phyloP scores from a whole-genome alignment of 139 green algal genomes.

The Trebouxia sp. region DNA sequence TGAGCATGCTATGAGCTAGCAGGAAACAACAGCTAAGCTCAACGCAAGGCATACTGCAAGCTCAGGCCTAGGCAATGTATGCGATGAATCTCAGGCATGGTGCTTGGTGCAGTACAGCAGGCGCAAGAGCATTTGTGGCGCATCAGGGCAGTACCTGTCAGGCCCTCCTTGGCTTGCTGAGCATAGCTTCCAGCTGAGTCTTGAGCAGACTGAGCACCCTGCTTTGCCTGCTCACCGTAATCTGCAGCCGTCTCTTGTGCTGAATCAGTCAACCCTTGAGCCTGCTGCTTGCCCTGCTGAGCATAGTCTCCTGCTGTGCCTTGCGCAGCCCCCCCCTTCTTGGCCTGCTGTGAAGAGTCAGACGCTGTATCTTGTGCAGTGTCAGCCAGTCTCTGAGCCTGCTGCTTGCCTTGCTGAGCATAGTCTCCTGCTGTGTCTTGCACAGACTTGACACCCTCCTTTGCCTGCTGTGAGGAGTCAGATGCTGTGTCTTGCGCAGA shows the following conservation, averaged over 20 bases:
- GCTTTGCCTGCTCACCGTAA: constrained; percentile 6
- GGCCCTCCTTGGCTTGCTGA: neutral
- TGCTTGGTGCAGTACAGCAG: too few relatives aligned
- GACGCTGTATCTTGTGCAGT: too few relatives aligned
- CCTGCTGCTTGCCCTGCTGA: neutral
- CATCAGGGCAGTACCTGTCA: neutral
- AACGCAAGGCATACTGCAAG: too few relatives aligned
- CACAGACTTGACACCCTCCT: neutral
- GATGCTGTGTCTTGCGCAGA: too few relatives aligned
- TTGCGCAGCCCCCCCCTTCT: too few relatives aligned
- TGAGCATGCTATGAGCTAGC: too few relatives aligned
- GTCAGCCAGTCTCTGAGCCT: neutral
- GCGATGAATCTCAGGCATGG: too few relatives aligned
- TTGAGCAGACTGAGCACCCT: neutral
- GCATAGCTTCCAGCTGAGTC: neutral
- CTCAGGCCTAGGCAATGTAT: too few relatives aligned
- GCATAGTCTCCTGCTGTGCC: neutral
- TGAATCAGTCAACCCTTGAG: neutral
- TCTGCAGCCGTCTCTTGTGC: neutral
- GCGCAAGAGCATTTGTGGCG: neutral
- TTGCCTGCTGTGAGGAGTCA: neutral
- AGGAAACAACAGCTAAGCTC: too few relatives aligned
- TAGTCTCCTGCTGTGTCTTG: neutral
- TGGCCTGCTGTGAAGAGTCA: neutral
- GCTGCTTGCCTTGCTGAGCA: constrained; percentile 3